Conservation (phyloP, 2,329 filamentous ascomycete genomes). For the Exserohilum turcica region DNA sequence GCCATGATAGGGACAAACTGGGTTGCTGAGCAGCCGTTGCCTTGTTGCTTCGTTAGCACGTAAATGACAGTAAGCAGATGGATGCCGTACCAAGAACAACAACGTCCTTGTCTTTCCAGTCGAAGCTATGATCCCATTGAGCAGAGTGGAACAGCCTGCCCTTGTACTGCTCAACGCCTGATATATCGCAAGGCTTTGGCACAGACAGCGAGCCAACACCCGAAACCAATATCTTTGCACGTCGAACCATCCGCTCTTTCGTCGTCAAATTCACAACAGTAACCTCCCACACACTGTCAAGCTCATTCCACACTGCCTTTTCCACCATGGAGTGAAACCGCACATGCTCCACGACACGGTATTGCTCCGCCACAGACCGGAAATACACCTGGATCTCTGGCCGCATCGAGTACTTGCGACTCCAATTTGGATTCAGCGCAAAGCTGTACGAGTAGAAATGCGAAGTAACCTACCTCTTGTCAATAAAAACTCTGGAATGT, state of each 20-base stretch:
- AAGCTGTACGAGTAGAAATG: constrained; percentile 69
- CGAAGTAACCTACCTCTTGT: constrained; percentile 26
- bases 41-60: constrained; percentile 22
- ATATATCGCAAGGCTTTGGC: constrained; percentile 47
- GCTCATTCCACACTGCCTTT: constrained; percentile 53
- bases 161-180: constrained; percentile 54
- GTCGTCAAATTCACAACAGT: constrained; percentile 29
- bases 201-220: constrained; percentile 39
- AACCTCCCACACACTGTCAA: constrained; percentile 48
- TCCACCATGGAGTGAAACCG: constrained; percentile 53
- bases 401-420: constrained; percentile 61
- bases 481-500: neutral
- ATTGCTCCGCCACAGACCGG: constrained; percentile 40
- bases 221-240: constrained; percentile 35
- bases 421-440: constrained; percentile 64
- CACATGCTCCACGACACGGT: constrained; percentile 50
- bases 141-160: constrained; percentile 42
- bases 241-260: constrained; percentile 23
- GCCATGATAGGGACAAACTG: constrained; percentile 56
- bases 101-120: constrained; percentile 50
- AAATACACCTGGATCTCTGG: constrained; percentile 64
- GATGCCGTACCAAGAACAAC: constrained; percentile 33
- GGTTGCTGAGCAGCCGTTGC: constrained; percentile 56
- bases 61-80: too few relatives aligned
- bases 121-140: constrained; percentile 56